Evolutionary conservation across 2,329 filamentous ascomycete species (phyloP).

Genomic region (Paraphaeosphaeria sporulosa): DNA sequence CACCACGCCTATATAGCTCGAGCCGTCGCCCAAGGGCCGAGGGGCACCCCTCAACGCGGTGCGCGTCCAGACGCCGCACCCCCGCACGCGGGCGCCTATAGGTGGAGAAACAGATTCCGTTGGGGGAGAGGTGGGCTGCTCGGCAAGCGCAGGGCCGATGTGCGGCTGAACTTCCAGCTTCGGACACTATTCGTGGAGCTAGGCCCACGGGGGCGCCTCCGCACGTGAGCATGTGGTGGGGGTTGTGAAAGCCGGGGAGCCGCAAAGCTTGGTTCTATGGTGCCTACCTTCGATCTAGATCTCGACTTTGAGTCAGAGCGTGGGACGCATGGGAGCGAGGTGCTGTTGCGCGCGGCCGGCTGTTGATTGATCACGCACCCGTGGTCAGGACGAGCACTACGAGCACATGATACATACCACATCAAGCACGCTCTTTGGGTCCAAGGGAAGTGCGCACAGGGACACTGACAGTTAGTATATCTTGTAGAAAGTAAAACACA

Average conservation of each 20-base stretch:
- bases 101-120: conserved; percentile 28
- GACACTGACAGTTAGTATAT: conserved; percentile 4
- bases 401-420: conserved; percentile 4
- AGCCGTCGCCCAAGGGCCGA: background rate
- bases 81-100: conserved; percentile 18
- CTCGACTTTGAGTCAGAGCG: background rate
- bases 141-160: conserved; percentile 12
- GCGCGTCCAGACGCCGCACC: conserved; percentile 11
- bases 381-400: background rate
- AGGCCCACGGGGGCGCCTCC: background rate
- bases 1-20: conserved; percentile 5
- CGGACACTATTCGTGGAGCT: background rate
- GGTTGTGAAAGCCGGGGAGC: conserved; percentile 5
- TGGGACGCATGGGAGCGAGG: background rate
- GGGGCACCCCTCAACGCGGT: background rate
- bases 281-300: background rate
- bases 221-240: conserved; percentile 2
- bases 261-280: conserved; percentile 7
- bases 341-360: too few species aligned
- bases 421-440: background rate
- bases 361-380: background rate
- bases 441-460: background rate
- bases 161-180: conserved; percentile 5
- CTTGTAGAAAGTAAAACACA: conserved; percentile 4
- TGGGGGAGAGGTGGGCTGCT: background rate